These are phyloP conservation scores for Gymnopus androsaceus DNA, from an alignment of 1,284 basidiomycete species.

Conservation along the genomic window DNA sequence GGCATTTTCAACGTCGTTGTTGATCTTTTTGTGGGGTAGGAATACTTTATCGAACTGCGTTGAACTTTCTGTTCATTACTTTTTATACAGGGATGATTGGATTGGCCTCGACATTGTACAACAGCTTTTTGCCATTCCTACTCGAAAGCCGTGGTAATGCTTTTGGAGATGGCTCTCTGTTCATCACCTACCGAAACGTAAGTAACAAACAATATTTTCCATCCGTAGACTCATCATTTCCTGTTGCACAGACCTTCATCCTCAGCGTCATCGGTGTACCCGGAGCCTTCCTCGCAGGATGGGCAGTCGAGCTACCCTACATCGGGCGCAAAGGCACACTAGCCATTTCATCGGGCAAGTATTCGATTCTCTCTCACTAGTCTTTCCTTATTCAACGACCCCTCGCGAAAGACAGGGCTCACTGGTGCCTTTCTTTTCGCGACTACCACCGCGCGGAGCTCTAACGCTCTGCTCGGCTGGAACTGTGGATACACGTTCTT, in stretches of 20 bases:
- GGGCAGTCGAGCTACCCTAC: conserved; percentile 57
- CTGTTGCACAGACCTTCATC: conserved; percentile 54
- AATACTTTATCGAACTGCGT: background rate
- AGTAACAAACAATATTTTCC: conserved; percentile 23
- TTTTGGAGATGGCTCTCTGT: conserved; percentile 58
- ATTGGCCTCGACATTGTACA: conserved; percentile 69
- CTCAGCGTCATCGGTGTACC: conserved; percentile 69
- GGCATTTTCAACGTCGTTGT: conserved; percentile 58
- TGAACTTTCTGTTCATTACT: background rate
- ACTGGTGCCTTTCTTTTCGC: conserved; percentile 73
- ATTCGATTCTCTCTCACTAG: conserved; percentile 11
- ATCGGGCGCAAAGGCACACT: conserved; percentile 67
- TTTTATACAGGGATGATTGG: conserved; percentile 58
- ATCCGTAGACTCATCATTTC: background rate
- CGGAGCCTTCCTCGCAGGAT: conserved; percentile 63
- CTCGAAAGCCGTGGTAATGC: conserved; percentile 59
- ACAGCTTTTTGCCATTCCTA: conserved; percentile 65
- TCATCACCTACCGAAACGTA: conserved; percentile 68
- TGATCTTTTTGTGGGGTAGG: conserved; percentile 61
- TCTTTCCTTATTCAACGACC: conserved; percentile 33
- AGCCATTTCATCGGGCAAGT: conserved; percentile 47
- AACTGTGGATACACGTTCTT: conserved; percentile 73
- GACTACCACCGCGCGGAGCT: conserved; percentile 65
- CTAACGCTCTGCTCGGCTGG: conserved; percentile 67
- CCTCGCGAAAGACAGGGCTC: conserved; percentile 41